A percentile compares a stretch with the other conserved stretches of the same genome.
These are phyloP conservation scores for Pilatotrama ljubarskyi DNA, from an alignment of 768 basidiomycete genomes.

Conservation along the genomic window DNA sequence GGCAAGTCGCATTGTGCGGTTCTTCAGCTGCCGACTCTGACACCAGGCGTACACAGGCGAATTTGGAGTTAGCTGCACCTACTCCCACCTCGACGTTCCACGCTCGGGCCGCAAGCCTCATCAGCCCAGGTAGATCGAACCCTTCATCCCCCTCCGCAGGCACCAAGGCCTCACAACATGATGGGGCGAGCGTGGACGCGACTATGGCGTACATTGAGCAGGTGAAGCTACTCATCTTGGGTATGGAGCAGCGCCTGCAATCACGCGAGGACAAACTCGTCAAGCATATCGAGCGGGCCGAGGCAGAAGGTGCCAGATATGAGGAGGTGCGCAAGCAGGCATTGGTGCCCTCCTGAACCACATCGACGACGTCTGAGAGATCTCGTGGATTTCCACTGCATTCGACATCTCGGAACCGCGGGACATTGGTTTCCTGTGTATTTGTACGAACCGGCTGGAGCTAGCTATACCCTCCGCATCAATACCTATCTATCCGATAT, in stretches of 20 bases:
- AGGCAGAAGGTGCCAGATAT: constrained; percentile 55
- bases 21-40: constrained; percentile 25
- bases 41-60: constrained; percentile 20
- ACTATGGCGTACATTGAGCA: constrained; percentile 66
- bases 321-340: constrained; percentile 49
- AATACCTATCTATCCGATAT: constrained; percentile 6
- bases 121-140: constrained; percentile 11
- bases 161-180: not conserved
- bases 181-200: constrained; percentile 36
- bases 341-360: constrained; percentile 13
- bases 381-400: not conserved
- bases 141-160: constrained; percentile 8
- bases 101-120: constrained; percentile 28
- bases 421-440: not conserved
- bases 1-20: constrained; percentile 42
- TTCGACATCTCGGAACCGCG: too few relatives aligned
- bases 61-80: constrained; percentile 40
- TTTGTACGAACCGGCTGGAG: constrained; percentile 9
- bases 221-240: constrained; percentile 64
- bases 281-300: constrained; percentile 61
- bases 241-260: constrained; percentile 74
- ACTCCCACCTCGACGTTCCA: constrained; percentile 33
- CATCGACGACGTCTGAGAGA: not conserved
- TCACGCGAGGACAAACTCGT: constrained; percentile 59
- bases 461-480: not conserved